Evolutionary conservation across 208 protist species (phyloP).

Genomic region (Trypanosoma platydactyli): DNA sequence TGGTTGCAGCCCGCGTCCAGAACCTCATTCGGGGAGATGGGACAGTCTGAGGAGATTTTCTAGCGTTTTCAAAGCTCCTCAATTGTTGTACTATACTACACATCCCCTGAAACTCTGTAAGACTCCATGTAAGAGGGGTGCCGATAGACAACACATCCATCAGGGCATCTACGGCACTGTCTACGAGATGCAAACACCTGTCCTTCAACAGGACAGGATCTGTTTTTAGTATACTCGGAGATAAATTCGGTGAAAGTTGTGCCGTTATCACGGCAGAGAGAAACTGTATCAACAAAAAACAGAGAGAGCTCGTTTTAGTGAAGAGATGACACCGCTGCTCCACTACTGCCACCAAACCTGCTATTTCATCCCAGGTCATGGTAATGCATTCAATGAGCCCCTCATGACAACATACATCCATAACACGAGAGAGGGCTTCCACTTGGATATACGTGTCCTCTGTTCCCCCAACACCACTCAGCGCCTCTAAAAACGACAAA

Average conservation of each 20-base stretch:
- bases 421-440: constrained; percentile 54
- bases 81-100: constrained; percentile 12
- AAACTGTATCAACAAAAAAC: constrained; percentile 53
- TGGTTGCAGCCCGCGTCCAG: constrained; percentile 14
- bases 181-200: constrained; percentile 18
- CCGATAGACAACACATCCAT: not conserved
- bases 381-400: constrained; percentile 12
- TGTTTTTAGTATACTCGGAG: constrained; percentile 8
- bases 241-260: constrained; percentile 1
- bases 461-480: constrained; percentile 9
- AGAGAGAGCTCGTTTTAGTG: constrained; percentile 34
- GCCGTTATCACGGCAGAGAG: constrained; percentile 34
- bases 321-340: constrained; percentile 44
- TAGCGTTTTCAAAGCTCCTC: constrained; percentile 8
- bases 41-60: not conserved
- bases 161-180: constrained; percentile 2
- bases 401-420: constrained; percentile 61
- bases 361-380: constrained; percentile 42
- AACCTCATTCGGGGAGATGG: constrained; percentile 3
- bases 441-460: constrained; percentile 9
- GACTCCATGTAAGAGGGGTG: constrained; percentile 7
- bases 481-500: not conserved
- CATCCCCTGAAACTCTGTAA: constrained; percentile 19
- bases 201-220: constrained; percentile 19
- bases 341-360: constrained; percentile 40